phyloP scores from a whole-genome alignment of 805 yeast genomes.

The Ogataea nitratoaversa region DNA sequence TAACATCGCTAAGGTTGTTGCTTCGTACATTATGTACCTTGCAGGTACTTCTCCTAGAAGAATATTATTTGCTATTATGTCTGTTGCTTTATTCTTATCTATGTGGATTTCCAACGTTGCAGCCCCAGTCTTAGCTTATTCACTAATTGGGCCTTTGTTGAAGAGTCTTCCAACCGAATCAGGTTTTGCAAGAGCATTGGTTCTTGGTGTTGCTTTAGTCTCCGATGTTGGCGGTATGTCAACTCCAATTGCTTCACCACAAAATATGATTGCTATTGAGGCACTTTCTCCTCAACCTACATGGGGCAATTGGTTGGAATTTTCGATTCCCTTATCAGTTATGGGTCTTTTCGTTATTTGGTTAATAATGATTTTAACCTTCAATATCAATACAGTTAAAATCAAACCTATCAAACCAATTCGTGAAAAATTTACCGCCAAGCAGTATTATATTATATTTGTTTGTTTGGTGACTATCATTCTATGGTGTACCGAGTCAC shows the following conservation, averaged over 20 bases:
- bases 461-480: slow-evolving; percentile 43
- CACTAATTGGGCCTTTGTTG: slow-evolving; percentile 45
- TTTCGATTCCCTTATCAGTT: slow-evolving; percentile 44
- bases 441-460: slow-evolving; percentile 39
- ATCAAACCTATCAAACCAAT: slow-evolving; percentile 44
- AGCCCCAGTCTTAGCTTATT: slow-evolving; percentile 50
- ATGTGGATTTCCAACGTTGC: slow-evolving; percentile 60
- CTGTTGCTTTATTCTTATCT: slow-evolving; percentile 46
- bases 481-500: slow-evolving; percentile 45
- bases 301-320: slow-evolving; percentile 56
- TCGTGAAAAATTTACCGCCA: slow-evolving; percentile 39
- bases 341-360: slow-evolving; percentile 38
- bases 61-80: slow-evolving; percentile 46
- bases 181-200: slow-evolving; percentile 27
- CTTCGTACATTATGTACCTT: slow-evolving; percentile 43
- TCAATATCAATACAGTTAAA: slow-evolving; percentile 45
- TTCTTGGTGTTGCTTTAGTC: slow-evolving; percentile 43
- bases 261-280: slow-evolving; percentile 51
- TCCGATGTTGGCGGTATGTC: slow-evolving; percentile 55
- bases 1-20: slow-evolving; percentile 46
- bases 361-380: slow-evolving; percentile 52
- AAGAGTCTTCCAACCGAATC: slow-evolving; percentile 36
- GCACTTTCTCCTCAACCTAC: slow-evolving; percentile 49
- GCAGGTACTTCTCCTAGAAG: slow-evolving; percentile 50
- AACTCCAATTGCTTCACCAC: slow-evolving; percentile 52